Conservation (phyloP, 192 early-diverging fungal genomes). For the Coemansia asiatica region DNA sequence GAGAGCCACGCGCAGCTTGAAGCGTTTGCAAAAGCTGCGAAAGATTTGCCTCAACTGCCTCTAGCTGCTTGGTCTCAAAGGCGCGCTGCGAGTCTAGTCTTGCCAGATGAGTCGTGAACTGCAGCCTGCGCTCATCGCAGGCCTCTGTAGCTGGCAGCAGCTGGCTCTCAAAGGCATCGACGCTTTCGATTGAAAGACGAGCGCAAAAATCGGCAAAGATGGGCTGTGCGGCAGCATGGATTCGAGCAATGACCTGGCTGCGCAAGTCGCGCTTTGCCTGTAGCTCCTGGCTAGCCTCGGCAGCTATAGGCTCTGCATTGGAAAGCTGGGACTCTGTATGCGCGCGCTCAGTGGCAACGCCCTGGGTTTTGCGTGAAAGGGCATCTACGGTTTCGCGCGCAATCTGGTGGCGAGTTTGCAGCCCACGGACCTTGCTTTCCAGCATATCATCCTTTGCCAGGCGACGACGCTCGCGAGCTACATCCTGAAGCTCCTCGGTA, state of each 20-base stretch:
- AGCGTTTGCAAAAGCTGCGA: conserved; percentile 58
- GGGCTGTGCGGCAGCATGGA: conserved; percentile 60
- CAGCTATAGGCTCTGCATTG: conserved; percentile 22
- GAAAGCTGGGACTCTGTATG: conserved; percentile 50
- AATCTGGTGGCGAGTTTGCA: conserved; percentile 62
- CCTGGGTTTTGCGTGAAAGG: conserved; percentile 59
- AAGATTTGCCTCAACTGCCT: conserved; percentile 64
- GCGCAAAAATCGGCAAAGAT: conserved; percentile 83
- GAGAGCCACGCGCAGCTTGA: conserved; percentile 28
- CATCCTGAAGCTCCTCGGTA: conserved; percentile 67
- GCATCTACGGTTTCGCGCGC: conserved; percentile 60
- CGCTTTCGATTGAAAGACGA: conserved; percentile 66
- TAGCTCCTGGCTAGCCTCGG: conserved; percentile 47
- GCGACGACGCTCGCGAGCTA: conserved; percentile 69
- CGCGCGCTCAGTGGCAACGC: conserved; percentile 61
- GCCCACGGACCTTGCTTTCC: conserved; percentile 60
- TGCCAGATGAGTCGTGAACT: conserved; percentile 76
- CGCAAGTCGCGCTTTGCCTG: conserved; percentile 49
- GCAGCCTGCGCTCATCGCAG: conserved; percentile 68
- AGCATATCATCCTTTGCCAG: conserved; percentile 64
- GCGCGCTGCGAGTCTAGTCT: conserved; percentile 76
- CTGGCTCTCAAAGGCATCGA: conserved; percentile 85
- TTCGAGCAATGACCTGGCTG: conserved; percentile 39
- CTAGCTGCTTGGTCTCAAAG: conserved; percentile 74
- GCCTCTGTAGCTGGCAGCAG: conserved; percentile 72